A percentile compares a stretch with the other conserved stretches of the same genome.
Conservation (phyloP, 305 asterid genomes). For the Fraxinus xanthoxyloides region DNA sequence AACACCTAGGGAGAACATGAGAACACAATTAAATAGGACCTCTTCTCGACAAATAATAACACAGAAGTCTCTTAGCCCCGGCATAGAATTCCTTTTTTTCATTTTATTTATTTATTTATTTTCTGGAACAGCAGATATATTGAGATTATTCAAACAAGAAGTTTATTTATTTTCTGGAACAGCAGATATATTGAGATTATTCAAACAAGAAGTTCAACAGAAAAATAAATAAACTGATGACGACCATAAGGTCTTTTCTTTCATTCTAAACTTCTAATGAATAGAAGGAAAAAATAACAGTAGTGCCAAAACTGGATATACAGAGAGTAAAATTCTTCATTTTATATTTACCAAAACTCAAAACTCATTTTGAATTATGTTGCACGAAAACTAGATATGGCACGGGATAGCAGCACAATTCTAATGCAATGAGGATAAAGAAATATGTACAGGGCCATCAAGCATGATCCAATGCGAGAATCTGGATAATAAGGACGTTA, state of each 20-base stretch:
- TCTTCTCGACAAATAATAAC: neutral
- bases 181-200: neutral
- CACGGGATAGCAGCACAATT: neutral
- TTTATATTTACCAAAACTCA: neutral
- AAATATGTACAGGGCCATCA: neutral
- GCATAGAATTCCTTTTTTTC: neutral
- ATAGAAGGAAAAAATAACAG: neutral
- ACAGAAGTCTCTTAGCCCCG: neutral
- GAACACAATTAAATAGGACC: neutral
- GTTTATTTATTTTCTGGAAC: neutral
- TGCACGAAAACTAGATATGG: neutral
- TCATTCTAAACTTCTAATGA: neutral
- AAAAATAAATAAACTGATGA: neutral
- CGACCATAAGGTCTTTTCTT: neutral
- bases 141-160: neutral
- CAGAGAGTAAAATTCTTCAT: neutral
- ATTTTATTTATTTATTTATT: too few species aligned
- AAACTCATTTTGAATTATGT: neutral
- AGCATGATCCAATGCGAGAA: neutral
- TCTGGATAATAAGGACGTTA: constrained; percentile 30
- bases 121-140: neutral
- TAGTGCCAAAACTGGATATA: neutral
- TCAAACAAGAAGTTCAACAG: neutral
- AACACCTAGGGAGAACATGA: constrained; percentile 57
- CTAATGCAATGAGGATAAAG: neutral